Percentiles rank a stretch among this genome's conserved stretches.
phyloP scores from a whole-genome alignment of 441 rosid genomes.

The Syzygium syzygioides region DNA sequence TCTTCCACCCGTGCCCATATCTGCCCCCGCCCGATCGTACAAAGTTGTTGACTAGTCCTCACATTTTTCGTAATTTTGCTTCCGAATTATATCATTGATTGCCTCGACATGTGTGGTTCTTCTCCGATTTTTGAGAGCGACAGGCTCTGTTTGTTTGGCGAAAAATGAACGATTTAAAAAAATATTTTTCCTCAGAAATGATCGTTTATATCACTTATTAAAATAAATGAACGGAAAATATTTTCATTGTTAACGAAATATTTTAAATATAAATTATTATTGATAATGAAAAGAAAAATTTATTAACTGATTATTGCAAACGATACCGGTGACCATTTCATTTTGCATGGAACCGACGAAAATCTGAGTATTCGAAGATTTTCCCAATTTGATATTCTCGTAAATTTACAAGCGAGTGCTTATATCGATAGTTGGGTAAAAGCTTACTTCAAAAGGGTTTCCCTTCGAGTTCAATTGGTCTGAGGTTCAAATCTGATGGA shows the following conservation, averaged over 20 bases:
- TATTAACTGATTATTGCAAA: too few relatives aligned
- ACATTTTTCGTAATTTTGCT: background rate
- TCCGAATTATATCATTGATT: background rate
- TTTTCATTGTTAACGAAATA: too few relatives aligned
- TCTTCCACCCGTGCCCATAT: background rate
- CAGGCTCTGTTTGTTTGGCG: too few relatives aligned
- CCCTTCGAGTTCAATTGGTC: background rate
- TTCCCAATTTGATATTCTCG: background rate
- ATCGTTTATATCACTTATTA: too few relatives aligned
- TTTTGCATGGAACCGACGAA: too few relatives aligned
- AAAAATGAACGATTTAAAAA: too few relatives aligned
- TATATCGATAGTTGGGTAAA: background rate
- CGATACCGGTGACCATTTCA: too few relatives aligned
- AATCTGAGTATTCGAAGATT: background rate
- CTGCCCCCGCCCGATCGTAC: background rate
- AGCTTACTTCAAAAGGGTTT: background rate
- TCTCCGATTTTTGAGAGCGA: background rate
- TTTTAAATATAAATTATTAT: too few relatives aligned
- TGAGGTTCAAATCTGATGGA: background rate
- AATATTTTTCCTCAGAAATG: too few relatives aligned
- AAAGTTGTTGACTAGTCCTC: background rate
- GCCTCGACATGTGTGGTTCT: background rate
- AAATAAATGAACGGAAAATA: too few relatives aligned
- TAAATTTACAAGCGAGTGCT: background rate
- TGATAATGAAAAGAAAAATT: too few relatives aligned